phyloP scores from a whole-genome alignment of 106 monocot species.

The Phalaenopsis equestris region DNA sequence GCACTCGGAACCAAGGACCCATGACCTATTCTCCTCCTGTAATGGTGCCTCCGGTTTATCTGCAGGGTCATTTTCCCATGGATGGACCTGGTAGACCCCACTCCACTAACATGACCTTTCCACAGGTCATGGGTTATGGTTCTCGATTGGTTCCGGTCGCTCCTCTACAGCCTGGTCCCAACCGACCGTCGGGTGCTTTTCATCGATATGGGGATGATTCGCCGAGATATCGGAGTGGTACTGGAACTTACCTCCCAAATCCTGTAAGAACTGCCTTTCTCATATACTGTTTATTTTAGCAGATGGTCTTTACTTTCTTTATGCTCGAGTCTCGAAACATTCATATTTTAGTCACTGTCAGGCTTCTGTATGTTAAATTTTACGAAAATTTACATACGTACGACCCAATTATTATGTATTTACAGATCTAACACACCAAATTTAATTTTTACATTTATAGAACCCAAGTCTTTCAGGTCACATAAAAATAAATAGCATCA shows the following conservation, averaged over 20 bases:
- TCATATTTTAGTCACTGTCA: too few relatives aligned
- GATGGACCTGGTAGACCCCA: slow-evolving; percentile 66
- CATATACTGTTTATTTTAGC: not conserved
- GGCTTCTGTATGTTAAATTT: too few relatives aligned
- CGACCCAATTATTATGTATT: too few relatives aligned
- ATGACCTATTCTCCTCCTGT: slow-evolving; percentile 26
- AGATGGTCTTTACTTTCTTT: not conserved
- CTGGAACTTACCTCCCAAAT: slow-evolving; percentile 92
- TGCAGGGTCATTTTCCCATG: slow-evolving; percentile 50
- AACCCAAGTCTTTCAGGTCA: too few relatives aligned
- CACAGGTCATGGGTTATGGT: slow-evolving; percentile 39
- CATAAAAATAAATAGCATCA: too few relatives aligned
- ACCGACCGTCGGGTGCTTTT: slow-evolving; percentile 30
- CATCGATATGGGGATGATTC: slow-evolving; percentile 58
- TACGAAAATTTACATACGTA: too few relatives aligned
- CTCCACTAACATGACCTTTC: slow-evolving; percentile 35
- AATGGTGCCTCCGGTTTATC: slow-evolving; percentile 38
- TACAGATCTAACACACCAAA: too few relatives aligned
- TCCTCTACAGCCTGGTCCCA: slow-evolving; percentile 47
- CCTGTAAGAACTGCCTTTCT: slow-evolving; percentile 47
- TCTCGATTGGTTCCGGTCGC: slow-evolving; percentile 48
- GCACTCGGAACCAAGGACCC: slow-evolving; percentile 21
- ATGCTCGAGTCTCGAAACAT: not conserved
- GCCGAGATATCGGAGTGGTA: slow-evolving; percentile 67
- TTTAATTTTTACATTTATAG: too few relatives aligned